These are phyloP conservation scores for Pyrrhoderma lamaoense DNA, from an alignment of 1,284 basidiomycete species.

Conservation along the genomic window DNA sequence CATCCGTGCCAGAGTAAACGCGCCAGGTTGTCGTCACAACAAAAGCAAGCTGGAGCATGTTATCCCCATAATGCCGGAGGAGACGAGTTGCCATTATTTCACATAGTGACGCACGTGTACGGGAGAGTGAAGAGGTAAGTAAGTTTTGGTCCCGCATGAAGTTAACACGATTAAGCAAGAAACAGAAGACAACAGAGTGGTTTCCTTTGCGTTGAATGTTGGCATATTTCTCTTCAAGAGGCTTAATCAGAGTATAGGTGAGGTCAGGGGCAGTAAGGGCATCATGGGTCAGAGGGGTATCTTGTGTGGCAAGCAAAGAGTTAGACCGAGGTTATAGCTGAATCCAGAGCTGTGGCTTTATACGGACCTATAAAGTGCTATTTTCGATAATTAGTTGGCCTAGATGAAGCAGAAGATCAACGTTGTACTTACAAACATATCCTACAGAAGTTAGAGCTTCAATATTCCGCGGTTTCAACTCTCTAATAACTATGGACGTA, in stretches of 20 bases:
- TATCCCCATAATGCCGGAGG: conserved; percentile 71
- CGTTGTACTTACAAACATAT: conserved; percentile 42
- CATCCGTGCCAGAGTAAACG: conserved; percentile 78
- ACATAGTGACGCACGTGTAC: conserved; percentile 73
- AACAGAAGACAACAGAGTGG: conserved; percentile 77
- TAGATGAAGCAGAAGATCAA: conserved; percentile 1
- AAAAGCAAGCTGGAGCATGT: conserved; percentile 69
- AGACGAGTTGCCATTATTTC: conserved; percentile 84
- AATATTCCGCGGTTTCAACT: conserved; percentile 14
- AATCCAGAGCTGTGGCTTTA: not conserved
- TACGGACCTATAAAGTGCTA: conserved; percentile 58
- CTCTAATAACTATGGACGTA: conserved; percentile 26
- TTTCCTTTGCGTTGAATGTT: conserved; percentile 57
- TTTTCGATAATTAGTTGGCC: not conserved
- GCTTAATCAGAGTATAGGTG: conserved; percentile 78
- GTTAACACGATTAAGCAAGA: conserved; percentile 83
- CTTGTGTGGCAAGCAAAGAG: conserved; percentile 32
- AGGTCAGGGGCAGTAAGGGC: conserved; percentile 76
- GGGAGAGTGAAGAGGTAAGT: conserved; percentile 59
- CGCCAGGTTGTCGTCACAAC: conserved; percentile 84
- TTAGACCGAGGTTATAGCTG: not conserved
- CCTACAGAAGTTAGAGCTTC: conserved; percentile 31
- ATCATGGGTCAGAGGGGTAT: conserved; percentile 71
- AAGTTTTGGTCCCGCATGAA: conserved; percentile 73
- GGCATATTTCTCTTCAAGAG: conserved; percentile 67